Evolutionary conservation across 108 stramenopile genomes (phyloP), one percentile per base, ranked within the genome.

Genomic region (Mayamaea pseudoterrestris): DNA sequence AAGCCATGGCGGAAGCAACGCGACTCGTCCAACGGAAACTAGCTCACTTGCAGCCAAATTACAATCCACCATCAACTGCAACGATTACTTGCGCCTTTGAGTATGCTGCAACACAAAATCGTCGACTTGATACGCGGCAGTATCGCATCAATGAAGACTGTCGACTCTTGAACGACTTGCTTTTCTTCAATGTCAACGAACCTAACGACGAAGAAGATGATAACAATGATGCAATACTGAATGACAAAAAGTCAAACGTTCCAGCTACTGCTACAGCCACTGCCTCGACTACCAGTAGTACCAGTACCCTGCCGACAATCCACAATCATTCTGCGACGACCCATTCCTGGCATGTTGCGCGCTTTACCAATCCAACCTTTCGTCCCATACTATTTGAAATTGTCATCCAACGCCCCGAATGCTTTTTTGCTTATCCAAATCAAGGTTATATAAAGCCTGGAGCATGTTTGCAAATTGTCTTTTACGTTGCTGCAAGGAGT

Each of bases 311-410:
- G 24, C 31, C 25, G 43, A 61, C 8, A 32, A 43, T 37, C 44
- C 44, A 8, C 20, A 28, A 49, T 25, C 52, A 58, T 25, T 69
- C 68, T 43, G 66, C 70, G 5, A 56, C 73, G 11, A 16, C 59
- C 35, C 80, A 83, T 45, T 60, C 73, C 24, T 83, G 80, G 80
- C 76, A 83, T 50, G 18, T 72, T 7, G 45, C 53, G 26, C 74
- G 68, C 17, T 52, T 83, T 17, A 60, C 71, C 9, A 83, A 83
- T 70, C 76, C 80, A 8, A 65, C 73, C 41, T 67, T 53, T 47
- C 65, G 61, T 8, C 74, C 76, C 12, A 50, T 83, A 24, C 55
- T 57, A 14, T 83, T 67, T 44, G 52, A 67, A 28, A 63, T 72
- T 17, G 71, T 55, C 16, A 55, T 78, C 28, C 71, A 72, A 57